phyloP scores from a whole-genome alignment of 192 early-diverging fungal species.

The Coemansia sp. region DNA sequence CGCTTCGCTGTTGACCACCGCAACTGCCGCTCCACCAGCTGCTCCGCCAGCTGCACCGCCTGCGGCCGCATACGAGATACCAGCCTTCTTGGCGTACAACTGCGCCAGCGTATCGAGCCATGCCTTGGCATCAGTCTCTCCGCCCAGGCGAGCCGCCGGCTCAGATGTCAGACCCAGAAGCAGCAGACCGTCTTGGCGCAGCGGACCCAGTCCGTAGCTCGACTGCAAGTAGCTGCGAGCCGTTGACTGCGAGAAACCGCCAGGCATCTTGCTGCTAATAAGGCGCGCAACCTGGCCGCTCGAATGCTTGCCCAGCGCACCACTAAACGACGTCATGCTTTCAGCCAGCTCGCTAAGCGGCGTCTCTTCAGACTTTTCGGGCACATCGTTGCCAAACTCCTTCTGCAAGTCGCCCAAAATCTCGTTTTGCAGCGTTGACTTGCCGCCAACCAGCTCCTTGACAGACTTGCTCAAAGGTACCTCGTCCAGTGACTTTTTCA shows the following conservation, averaged over 20 bases:
- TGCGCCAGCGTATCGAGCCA: conserved; percentile 81
- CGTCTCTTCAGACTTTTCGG: conserved; percentile 62
- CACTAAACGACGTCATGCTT: conserved; percentile 23
- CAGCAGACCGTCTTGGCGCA: conserved; percentile 78
- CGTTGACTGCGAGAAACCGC: conserved; percentile 54
- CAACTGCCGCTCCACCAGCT: conserved; percentile 29
- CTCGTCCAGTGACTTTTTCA: conserved; percentile 86
- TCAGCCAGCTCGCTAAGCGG: conserved; percentile 4
- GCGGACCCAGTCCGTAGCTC: conserved; percentile 56
- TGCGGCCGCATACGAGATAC: conserved; percentile 63
- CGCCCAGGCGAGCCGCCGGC: conserved; percentile 18
- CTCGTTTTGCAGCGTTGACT: conserved; percentile 94
- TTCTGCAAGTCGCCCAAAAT: conserved; percentile 72
- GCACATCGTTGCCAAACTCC: conserved; percentile 65
- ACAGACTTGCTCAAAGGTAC: conserved; percentile 65
- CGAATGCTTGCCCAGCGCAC: conserved; percentile 74
- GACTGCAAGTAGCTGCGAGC: background rate
- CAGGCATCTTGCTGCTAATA: conserved; percentile 7
- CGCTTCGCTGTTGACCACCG: conserved; percentile 87
- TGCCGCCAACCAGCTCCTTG: conserved; percentile 92
- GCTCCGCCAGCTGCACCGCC: conserved; percentile 47
- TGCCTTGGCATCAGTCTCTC: conserved; percentile 83
- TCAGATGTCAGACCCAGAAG: conserved; percentile 64
- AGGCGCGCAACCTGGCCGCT: background rate
- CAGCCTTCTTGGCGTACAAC: conserved; percentile 74